A percentile compares a stretch with the other conserved stretches of the same genome.
Conservation (phyloP, 1,284 basidiomycete species). For the Trametes polyzona region DNA sequence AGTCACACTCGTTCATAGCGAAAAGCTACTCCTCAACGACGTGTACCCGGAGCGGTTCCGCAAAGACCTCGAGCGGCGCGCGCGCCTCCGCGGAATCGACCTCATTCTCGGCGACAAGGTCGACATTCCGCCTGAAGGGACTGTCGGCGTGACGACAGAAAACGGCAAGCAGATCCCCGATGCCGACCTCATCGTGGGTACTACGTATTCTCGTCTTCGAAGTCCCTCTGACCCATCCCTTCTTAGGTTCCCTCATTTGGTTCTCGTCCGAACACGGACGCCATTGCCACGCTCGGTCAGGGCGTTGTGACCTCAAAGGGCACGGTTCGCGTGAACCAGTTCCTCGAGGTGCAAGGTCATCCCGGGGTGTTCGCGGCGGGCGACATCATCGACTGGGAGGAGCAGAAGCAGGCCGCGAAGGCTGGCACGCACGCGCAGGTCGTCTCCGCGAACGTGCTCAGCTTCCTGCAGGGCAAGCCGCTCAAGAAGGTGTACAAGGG, state of each 20-base stretch:
- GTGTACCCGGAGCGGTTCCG: conserved; percentile 63
- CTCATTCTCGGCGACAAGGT: conserved; percentile 63
- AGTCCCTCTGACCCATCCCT: not conserved
- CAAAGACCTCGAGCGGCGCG: conserved; percentile 45
- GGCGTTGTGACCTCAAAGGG: conserved; percentile 46
- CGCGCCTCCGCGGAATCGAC: conserved; percentile 49
- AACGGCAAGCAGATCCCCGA: conserved; percentile 51
- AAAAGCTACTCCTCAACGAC: conserved; percentile 54
- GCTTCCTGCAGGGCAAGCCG: conserved; percentile 41
- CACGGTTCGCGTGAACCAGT: conserved; percentile 52
- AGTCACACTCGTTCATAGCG: conserved; percentile 67
- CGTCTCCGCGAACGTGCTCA: conserved; percentile 49
- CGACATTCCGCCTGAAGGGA: conserved; percentile 37
- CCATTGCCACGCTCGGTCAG: conserved; percentile 48
- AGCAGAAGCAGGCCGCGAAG: conserved; percentile 64
- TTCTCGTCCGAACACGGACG: conserved; percentile 52
- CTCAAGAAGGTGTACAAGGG: conserved; percentile 54
- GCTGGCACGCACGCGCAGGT: conserved; percentile 45
- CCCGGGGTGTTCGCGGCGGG: conserved; percentile 60
- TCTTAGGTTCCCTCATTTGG: conserved; percentile 54
- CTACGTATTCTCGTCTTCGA: not conserved
- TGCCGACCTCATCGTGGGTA: conserved; percentile 62
- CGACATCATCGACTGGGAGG: conserved; percentile 60
- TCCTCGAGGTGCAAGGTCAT: conserved; percentile 52
- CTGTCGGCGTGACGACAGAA: conserved; percentile 49